Base-by-base conservation (phyloP, 495 filamentous ascomycete species). In the Aspergillus sclerotioniger region DNA sequence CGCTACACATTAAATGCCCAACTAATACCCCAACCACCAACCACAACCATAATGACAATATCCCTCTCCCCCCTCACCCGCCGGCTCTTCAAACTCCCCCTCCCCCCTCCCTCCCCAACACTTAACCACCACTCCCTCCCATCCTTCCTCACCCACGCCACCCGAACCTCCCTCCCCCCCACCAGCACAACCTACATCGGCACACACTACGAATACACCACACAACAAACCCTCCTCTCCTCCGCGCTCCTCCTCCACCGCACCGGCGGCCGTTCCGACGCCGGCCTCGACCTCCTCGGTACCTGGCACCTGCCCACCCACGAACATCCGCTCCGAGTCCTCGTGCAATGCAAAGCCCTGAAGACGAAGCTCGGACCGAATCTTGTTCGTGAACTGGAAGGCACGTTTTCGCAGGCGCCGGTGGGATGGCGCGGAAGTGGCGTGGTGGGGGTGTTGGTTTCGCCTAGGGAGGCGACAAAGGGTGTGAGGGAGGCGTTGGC, bases 271-370 rank as follows among this genome's bases (percentile, higher is more conserved):
- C 76, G 75, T 28, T 82, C 82, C 15, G 92, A 98, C 72, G 76
- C 73, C 50, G 93, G 93, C 32, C 89, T 96, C 66, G 93, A 98
- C 69, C 81, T 97, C 0, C 73, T 91, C 3, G 92, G 92, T 20
- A 83, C 83, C 16, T 98, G 93, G 93, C 71, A 77, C 12, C 70
- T 91, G 7, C 85, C 86, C 9, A 56, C 61, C 44, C 64, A 58
- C 45, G 62, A 66, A 51, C 71, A 51, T 2, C 79, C 84, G 0
- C 56, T 94, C 5, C 82, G 80, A 51, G 83, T 91, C 1, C 62
- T 96, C 5, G 75, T 91, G 19, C 92, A 96, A 67, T 98, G 94
- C 76, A 98, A 97, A 73, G 82, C 82, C 16, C 58, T 79, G 17
- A 77, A 76, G 56, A 65, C 75, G 20, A 82, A 77, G 57, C 64